Percentiles rank a stretch among this genome's conserved stretches.
Evolutionary conservation across 495 filamentous ascomycete species (phyloP).

Genomic region (Aspergillus bridgeri): DNA sequence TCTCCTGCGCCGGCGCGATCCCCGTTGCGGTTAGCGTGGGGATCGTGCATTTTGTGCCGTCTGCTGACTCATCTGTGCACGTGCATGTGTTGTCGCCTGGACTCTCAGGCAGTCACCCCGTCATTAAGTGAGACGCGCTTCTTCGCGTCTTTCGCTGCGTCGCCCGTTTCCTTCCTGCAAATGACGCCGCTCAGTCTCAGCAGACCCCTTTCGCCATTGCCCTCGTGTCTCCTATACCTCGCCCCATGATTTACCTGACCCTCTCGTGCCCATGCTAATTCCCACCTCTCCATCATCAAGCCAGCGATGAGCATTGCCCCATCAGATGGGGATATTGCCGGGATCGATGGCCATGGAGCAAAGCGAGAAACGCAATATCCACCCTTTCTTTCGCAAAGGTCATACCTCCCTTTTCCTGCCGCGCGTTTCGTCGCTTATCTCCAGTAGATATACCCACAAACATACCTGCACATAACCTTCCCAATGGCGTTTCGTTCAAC

Average conservation of each 20-base stretch:
- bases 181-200: slow-evolving; percentile 3
- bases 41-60: neutral
- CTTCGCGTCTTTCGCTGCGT: slow-evolving; percentile 11
- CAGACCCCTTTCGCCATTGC: neutral
- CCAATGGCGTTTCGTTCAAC: neutral
- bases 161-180: neutral
- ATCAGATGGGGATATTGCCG: slow-evolving; percentile 24
- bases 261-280: neutral
- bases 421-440: slow-evolving; percentile 18
- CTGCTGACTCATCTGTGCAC: neutral
- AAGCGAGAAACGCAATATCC: slow-evolving; percentile 36
- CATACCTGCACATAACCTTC: neutral
- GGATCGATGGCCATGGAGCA: slow-evolving; percentile 41
- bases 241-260: neutral
- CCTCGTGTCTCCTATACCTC: neutral
- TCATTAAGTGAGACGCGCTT: slow-evolving; percentile 6
- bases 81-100: neutral
- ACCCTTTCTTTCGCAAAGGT: slow-evolving; percentile 46
- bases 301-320: slow-evolving; percentile 21
- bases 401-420: slow-evolving; percentile 1
- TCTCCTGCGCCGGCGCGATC: slow-evolving; percentile 15
- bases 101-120: neutral
- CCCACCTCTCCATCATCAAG: neutral
- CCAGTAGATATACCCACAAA: slow-evolving; percentile 20
- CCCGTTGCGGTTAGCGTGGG: neutral